phyloP scores from a whole-genome alignment of 495 filamentous ascomycete species.

The Pyrenula aspistea region DNA sequence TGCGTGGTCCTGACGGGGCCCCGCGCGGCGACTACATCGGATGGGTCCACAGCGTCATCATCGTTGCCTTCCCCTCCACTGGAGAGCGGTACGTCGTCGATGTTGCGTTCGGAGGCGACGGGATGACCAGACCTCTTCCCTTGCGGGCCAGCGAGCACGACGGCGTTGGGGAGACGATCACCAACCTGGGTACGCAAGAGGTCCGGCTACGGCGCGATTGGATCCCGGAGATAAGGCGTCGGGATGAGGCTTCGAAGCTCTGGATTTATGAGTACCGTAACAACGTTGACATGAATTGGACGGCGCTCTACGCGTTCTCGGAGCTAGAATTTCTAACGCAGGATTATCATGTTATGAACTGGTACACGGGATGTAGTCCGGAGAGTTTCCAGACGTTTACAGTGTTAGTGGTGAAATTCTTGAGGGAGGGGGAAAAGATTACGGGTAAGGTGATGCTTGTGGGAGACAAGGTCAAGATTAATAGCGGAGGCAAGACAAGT shows the following conservation, averaged over 20 bases:
- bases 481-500: constrained; percentile 42
- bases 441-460: constrained; percentile 50
- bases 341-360: constrained; percentile 59
- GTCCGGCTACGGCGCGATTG: constrained; percentile 33
- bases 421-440: constrained; percentile 33
- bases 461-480: constrained; percentile 42
- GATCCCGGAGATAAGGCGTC: constrained; percentile 27
- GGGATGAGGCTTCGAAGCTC: constrained; percentile 25
- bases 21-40: constrained; percentile 25
- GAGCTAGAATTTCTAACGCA: constrained; percentile 47
- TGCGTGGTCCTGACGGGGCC: constrained; percentile 14
- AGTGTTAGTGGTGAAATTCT: constrained; percentile 44
- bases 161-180: constrained; percentile 19
- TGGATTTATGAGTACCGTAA: constrained; percentile 57
- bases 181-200: constrained; percentile 36
- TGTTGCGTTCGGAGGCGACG: constrained; percentile 59
- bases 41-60: constrained; percentile 59
- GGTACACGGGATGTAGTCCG: constrained; percentile 26
- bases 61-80: constrained; percentile 39
- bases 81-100: constrained; percentile 47
- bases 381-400: constrained; percentile 34
- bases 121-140: constrained; percentile 40
- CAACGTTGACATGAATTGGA: constrained; percentile 31
- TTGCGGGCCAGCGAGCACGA: constrained; percentile 13
- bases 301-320: constrained; percentile 45